These are phyloP conservation scores for Dactylis glomerata DNA, from an alignment of 176 grass and related monocot species.

Conservation along the genomic window DNA sequence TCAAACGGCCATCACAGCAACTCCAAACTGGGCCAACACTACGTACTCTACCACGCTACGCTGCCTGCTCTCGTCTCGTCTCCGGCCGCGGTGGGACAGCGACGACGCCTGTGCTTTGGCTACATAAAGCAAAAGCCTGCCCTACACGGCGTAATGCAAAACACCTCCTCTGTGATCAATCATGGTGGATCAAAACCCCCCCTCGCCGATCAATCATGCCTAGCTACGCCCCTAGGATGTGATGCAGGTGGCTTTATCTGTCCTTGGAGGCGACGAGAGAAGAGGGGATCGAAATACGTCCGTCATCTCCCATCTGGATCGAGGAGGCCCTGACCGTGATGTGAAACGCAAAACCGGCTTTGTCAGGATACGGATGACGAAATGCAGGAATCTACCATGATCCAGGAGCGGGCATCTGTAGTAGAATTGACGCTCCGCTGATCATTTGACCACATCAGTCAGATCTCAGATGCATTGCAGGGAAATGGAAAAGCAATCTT, in stretches of 20 bases:
- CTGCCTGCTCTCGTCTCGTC: background rate
- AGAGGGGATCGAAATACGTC: background rate
- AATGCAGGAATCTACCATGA: background rate
- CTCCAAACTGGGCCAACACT: background rate
- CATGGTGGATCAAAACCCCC: background rate
- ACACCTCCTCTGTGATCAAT: background rate
- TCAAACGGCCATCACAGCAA: constrained; percentile 14
- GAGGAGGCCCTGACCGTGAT: background rate
- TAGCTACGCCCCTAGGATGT: background rate
- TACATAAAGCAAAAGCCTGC: constrained; percentile 42
- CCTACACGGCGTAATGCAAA: background rate
- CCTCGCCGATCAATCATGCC: background rate
- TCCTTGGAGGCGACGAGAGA: background rate
- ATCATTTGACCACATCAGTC: background rate
- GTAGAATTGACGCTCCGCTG: background rate
- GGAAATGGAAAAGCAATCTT: background rate
- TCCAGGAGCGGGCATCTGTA: background rate
- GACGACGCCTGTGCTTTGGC: background rate
- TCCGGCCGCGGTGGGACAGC: background rate
- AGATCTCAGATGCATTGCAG: background rate
- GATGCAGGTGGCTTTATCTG: constrained; percentile 1
- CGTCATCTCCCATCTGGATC: background rate
- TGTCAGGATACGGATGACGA: background rate
- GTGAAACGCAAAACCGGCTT: constrained; percentile 7
- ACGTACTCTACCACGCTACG: background rate